A percentile compares a stretch with the other conserved stretches of the same genome.
Conservation (phyloP, 169 alveolate species). For the Eimeria falciformis region DNA sequence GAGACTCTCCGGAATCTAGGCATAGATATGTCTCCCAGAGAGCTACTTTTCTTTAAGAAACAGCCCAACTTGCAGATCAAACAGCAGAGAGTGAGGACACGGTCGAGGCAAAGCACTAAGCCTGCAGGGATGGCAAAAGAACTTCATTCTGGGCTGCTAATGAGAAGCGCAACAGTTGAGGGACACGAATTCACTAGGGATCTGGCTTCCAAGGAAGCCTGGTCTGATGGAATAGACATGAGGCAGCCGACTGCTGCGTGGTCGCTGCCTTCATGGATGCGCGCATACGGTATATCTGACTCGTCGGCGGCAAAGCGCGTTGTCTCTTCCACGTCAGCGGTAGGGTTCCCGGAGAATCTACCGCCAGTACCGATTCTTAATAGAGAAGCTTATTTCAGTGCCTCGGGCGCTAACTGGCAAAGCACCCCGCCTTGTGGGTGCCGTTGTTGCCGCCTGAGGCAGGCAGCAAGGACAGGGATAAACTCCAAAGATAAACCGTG, state of each 20-base stretch:
- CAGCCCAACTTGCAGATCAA: neutral
- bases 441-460: conserved; percentile 58
- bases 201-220: neutral
- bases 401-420: too few species aligned
- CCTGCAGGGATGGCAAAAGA: neutral
- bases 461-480: neutral
- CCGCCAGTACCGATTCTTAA: too few species aligned
- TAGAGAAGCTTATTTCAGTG: too few species aligned
- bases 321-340: neutral
- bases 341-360: too few species aligned
- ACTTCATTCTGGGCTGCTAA: neutral
- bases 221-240: neutral
- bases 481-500: neutral
- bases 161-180: neutral
- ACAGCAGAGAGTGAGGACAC: neutral
- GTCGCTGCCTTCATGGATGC: conserved; percentile 52
- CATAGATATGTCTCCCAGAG: conserved; percentile 33
- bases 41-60: conserved; percentile 27
- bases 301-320: neutral
- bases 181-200: neutral
- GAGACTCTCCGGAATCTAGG: conserved; percentile 40
- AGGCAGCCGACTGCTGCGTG: neutral
- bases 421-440: conserved; percentile 18
- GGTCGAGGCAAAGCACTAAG: conserved; percentile 20
- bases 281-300: conserved; percentile 43